Conservation (phyloP, 768 basidiomycete genomes). For the Naganishia onofrii region DNA sequence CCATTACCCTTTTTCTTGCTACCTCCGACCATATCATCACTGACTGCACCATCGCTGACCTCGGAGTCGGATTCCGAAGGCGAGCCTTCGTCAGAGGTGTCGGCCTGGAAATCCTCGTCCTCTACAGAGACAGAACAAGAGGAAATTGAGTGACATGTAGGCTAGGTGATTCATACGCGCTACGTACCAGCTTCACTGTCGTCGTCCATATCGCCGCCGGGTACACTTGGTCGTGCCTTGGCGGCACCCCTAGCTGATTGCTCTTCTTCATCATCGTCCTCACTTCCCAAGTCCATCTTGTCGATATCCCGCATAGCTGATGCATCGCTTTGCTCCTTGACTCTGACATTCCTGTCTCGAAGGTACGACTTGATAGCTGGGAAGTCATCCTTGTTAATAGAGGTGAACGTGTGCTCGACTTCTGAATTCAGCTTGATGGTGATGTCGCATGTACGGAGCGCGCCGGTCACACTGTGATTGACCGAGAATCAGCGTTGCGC, state of each 20-base stretch:
- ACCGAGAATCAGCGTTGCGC: not conserved
- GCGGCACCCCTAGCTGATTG: conserved; percentile 70
- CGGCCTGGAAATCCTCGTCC: conserved; percentile 91
- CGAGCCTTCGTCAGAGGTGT: conserved; percentile 81
- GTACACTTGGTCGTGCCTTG: conserved; percentile 50
- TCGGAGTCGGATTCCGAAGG: conserved; percentile 71
- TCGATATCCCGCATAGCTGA: conserved; percentile 58
- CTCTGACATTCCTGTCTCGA: conserved; percentile 81
- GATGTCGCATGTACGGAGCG: conserved; percentile 54
- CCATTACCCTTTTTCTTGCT: conserved; percentile 22
- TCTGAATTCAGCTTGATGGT: conserved; percentile 60
- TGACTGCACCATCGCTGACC: conserved; percentile 60
- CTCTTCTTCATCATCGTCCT: conserved; percentile 62
- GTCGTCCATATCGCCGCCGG: conserved; percentile 59
- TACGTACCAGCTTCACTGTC: conserved; percentile 43
- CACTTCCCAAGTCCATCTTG: conserved; percentile 60
- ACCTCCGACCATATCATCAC: conserved; percentile 37
- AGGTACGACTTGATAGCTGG: conserved; percentile 79
- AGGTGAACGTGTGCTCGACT: conserved; percentile 82
- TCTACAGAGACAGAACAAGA: conserved; percentile 39
- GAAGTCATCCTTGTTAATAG: conserved; percentile 93
- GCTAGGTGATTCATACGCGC: not conserved
- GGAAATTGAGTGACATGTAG: not conserved
- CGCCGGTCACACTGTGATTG: conserved; percentile 71
- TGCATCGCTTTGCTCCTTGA: conserved; percentile 97